Conservation (phyloP, 306 rosid species). For the Begonia fuchsioides region DNA sequence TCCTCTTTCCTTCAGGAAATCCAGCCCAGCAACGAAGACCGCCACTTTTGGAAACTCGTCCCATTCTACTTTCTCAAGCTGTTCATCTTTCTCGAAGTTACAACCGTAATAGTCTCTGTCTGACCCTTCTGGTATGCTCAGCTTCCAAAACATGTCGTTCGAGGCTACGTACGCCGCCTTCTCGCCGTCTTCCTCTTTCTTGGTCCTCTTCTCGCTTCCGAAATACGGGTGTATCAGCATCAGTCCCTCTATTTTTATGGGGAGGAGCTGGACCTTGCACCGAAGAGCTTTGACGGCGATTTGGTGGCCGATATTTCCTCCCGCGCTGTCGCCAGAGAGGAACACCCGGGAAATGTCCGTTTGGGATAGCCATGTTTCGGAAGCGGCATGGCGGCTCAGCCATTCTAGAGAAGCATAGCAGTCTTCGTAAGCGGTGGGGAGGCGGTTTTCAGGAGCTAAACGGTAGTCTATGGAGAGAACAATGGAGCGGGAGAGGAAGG, state of each 20-base stretch:
- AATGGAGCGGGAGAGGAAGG: conserved; percentile 29
- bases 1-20: conserved; percentile 72
- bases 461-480: conserved; percentile 70
- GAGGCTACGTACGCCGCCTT: conserved; percentile 15
- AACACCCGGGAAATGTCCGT: conserved; percentile 54
- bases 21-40: conserved; percentile 64
- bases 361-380: conserved; percentile 37
- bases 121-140: conserved; percentile 44
- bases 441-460: conserved; percentile 62
- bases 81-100: conserved; percentile 37
- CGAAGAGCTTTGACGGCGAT: conserved; percentile 35
- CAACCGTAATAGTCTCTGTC: conserved; percentile 49
- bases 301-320: conserved; percentile 65
- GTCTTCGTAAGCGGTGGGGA: conserved; percentile 63
- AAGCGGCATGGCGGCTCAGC: conserved; percentile 23
- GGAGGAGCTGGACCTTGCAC: conserved; percentile 1
- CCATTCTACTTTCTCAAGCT: conserved; percentile 24
- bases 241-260: conserved; percentile 35
- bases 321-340: conserved; percentile 85
- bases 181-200: conserved; percentile 26
- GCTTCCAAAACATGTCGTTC: conserved; percentile 47
- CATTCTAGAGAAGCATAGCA: conserved; percentile 52
- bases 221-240: conserved; percentile 57
- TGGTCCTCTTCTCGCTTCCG: conserved; percentile 62
- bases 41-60: conserved; percentile 35